Base-by-base conservation (phyloP, 2,329 filamentous ascomycete species). In the Intubia oerlemansii region DNA sequence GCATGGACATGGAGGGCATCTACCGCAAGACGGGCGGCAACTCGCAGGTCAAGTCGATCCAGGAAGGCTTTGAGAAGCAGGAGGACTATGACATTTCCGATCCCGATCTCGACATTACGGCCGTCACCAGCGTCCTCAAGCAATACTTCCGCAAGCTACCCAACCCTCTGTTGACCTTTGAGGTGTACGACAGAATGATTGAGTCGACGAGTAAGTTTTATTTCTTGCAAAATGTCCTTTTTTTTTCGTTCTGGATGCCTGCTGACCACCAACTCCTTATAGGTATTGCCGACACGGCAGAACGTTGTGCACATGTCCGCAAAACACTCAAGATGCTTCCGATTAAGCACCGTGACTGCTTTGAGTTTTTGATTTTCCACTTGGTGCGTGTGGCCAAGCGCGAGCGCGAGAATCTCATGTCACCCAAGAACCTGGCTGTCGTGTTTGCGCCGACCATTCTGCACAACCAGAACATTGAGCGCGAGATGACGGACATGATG, bases 401-500 rank as follows among this genome's bases (percentile, higher is more conserved):
- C 38, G 77, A 91, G 46, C 65, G 64, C 22, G 77, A 90, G 47
- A 95, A 95, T 45, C 51, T 93, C 70, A 98, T 98, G 88, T 92
- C 81, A 15, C 79, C 85, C 32, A 79, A 90, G 52, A 98, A 98
- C 46, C 56, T 95, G 35, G 82, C 88, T 4, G 88, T 98, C 24
- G 88, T 98, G 21, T 98, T 98, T 47, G 88, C 88, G 7, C 88
- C 88, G 7, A 98, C 88, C 1, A 90, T 98, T 41, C 91, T 98
- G 80, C 69, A 85, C 40, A 82, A 90, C 32, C 63, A 72, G 45
- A 85, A 75, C 43, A 66, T 95, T 35, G 81, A 91, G 48, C 72
- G 82, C 35, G 88, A 98, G 50, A 90, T 98, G 71, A 85, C 74
- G 17, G 88, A 98, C 47, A 91, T 92, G 61, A 78, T 88, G 46